phyloP scores from a whole-genome alignment of 257 asterid species.

The Ehretia macrophylla region DNA sequence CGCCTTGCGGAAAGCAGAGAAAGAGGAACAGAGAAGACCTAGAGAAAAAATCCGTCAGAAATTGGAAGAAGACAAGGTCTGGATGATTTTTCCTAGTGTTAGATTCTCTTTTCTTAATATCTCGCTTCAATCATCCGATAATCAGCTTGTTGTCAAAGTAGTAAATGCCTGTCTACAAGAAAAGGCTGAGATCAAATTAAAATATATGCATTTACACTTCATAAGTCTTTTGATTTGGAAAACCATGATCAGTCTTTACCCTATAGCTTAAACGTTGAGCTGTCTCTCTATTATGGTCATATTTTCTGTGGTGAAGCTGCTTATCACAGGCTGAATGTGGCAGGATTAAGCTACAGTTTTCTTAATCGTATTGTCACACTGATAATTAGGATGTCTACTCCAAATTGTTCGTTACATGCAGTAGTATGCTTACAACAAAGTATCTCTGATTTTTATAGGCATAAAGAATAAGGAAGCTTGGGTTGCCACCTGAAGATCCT shows the following conservation, averaged over 20 bases:
- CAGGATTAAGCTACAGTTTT: not conserved
- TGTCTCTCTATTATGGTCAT: too few species aligned
- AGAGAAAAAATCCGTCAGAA: constrained; percentile 92
- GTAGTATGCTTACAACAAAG: constrained; percentile 2
- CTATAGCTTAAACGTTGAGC: not conserved
- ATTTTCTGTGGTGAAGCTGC: too few species aligned
- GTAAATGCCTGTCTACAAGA: not conserved
- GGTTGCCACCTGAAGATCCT: constrained; percentile 83
- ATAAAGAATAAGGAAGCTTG: constrained; percentile 93
- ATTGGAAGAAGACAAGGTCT: constrained; percentile 96
- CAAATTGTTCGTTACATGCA: not conserved
- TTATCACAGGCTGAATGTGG: too few species aligned
- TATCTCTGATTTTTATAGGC: constrained; percentile 54
- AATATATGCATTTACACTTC: not conserved
- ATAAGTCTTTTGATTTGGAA: too few species aligned
- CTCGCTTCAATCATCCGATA: not conserved
- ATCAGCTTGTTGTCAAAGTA: not conserved
- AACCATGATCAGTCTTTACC: not conserved
- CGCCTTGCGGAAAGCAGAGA: constrained; percentile 94
- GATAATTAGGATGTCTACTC: not conserved
- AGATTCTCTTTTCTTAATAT: constrained; percentile 6
- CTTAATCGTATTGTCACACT: not conserved
- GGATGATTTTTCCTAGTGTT: constrained; percentile 10
- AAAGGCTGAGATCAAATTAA: not conserved
- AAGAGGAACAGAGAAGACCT: constrained; percentile 89